Base-by-base conservation (phyloP, 768 basidiomycete genomes). In the Boletus speciosus region DNA sequence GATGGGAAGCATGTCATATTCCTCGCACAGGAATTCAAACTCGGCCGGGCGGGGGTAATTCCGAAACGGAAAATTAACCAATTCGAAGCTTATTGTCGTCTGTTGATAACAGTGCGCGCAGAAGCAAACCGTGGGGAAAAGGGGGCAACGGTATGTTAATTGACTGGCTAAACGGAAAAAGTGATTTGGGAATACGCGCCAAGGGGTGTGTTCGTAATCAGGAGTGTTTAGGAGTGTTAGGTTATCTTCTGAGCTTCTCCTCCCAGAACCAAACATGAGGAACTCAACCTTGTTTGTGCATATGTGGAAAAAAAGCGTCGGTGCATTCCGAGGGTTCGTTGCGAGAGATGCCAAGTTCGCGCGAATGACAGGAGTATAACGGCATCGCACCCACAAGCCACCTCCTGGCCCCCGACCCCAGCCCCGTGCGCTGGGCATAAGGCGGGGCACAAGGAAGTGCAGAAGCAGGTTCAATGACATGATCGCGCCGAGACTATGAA, bases 41-140 rank as follows among this genome's bases (percentile, higher is more conserved):
- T 29, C 6, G 43, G 21, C 27, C 32, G 34, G 27, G 45, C 38
- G n/a, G 47, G 31, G 31, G 10, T 32, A 32, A 32, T 32, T 43
- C 49, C 51, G 34, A 31, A 57, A 43, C 12, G 46, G 49, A 50
- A 48, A 35, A 54, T 56, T 52, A 53, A 66, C n/a, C 42, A 25
- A 37, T 49, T 34, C n/a, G 47, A 61, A 55, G 54, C 31, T 54
- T 23, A 31, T 19, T 6, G 35, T 27, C 21, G 27, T 35, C 21
- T 25, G 38, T 34, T 40, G 58, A 54, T 47, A 52, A 46, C 49
- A 46, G 47, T 49, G 39, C 15, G 37, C 9, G 21, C 32, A 56
- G 58, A 66, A 65, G 58, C 51, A 39, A 10, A 32, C 36, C 58
- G 61, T 58, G 65, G 52, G 53, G 53, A 47, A 57, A 39, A 23